These are phyloP conservation scores for Otatea glauca DNA, from an alignment of 176 grass and related monocot species.

Conservation along the genomic window DNA sequence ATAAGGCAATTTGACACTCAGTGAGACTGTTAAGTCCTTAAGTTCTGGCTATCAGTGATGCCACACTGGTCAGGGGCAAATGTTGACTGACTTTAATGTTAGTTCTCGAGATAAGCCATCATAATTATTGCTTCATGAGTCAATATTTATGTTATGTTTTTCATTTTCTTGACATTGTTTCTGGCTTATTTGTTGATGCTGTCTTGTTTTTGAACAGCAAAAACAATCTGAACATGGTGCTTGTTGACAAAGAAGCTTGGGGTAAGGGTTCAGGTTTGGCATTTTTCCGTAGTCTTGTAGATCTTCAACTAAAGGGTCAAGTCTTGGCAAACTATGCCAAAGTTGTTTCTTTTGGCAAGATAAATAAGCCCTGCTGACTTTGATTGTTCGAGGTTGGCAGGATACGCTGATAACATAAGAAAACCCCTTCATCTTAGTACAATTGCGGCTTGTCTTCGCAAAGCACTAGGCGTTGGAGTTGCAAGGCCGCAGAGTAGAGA, in stretches of 20 bases:
- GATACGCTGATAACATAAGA: conserved; percentile 60
- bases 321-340: conserved; percentile 52
- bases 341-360: conserved; percentile 68
- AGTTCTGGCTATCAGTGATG: no score
- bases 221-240: conserved; percentile 58
- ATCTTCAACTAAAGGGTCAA: conserved; percentile 56
- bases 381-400: conserved; percentile 57
- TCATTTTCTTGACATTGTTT: conserved; percentile 2
- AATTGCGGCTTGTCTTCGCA: conserved; percentile 64
- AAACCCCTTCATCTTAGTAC: conserved; percentile 77
- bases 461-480: conserved; percentile 55
- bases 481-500: conserved; percentile 47
- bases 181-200: conserved; percentile 14
- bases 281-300: conserved; percentile 50
- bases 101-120: neutral
- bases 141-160: conserved; percentile 24
- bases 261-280: conserved; percentile 53
- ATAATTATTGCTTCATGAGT: neutral
- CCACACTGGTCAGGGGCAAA: no score
- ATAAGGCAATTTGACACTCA: neutral
- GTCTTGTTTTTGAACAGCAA: conserved; percentile 41
- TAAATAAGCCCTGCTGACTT: conserved; percentile 49
- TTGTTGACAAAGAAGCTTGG: conserved; percentile 84
- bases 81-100: neutral
- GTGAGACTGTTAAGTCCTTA: neutral